Evolutionary conservation across 2,329 filamentous ascomycete species (phyloP), one percentile per base, ranked within the genome.

Genomic region (Cladophialophora yegresii): DNA sequence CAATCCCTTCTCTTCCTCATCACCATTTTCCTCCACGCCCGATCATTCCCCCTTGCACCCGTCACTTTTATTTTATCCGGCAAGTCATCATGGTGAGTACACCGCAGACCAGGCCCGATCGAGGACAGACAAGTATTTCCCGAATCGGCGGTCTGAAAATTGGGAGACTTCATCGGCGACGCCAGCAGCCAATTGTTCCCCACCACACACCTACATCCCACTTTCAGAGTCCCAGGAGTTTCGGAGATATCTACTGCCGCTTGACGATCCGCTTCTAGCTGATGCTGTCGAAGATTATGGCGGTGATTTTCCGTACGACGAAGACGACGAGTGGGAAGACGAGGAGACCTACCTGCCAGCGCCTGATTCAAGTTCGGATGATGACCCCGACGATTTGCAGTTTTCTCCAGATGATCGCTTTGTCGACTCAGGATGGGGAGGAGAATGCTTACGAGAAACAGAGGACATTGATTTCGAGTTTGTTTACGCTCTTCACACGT

Each of bases 391-490:
- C 76, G 82, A 85, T 73, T 77, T 82, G 82, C 82, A 77, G 74
- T 78, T 83, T 76, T 78, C 79, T 77, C 76, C 82, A 76, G 82
- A 90, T 74, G 75, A 83, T 65, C 82, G 83, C 78, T 89, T 86
- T 77, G 77, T 89, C 82, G 87, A 90, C 76, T 87, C 85, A 71
- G 88, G 87, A 65, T 93, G 88, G 88, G 87, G 84, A 77, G 84
- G 84, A 80, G 85, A 90, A 82, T 89, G 88, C 92, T 96, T 92
- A 96, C 90, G 86, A 84, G 84, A 89, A 78, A 78, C 83, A 98
- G 95, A 99, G 85, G 95, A 99, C 75, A 99, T 99, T 79, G 95
- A 99, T 83, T 98, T 99, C 82, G 93, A 98, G 77, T 98, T 98
- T 79, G 95, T 99, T 66, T 99, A 99, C 80, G 95, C 95, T 30